Conservation (phyloP, 2,329 filamentous ascomycete genomes). For the Penicillium concentricum region DNA sequence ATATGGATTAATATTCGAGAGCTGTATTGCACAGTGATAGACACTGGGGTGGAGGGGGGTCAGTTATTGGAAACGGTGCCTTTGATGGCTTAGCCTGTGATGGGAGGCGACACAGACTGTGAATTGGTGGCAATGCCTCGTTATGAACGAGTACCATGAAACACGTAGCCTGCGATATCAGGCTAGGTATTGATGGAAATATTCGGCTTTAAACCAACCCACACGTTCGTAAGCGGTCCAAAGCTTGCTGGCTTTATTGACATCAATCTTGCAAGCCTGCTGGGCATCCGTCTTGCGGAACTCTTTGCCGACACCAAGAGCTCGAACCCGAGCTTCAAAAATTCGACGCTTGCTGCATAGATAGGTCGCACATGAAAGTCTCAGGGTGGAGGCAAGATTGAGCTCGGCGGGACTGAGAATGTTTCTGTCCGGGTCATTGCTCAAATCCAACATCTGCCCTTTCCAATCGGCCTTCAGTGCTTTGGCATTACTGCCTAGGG, state of each 20-base stretch:
- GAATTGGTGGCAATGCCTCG: not conserved
- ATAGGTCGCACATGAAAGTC: conserved; percentile 83
- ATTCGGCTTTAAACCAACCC: conserved; percentile 69
- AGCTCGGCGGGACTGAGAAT: conserved; percentile 78
- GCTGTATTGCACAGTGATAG: conserved; percentile 1
- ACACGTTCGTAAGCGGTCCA: conserved; percentile 87
- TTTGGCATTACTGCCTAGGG: conserved; percentile 66
- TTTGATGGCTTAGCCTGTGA: not conserved
- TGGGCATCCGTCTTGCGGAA: conserved; percentile 96
- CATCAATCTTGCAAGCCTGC: conserved; percentile 95
- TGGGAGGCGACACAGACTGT: not conserved
- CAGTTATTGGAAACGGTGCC: conserved; percentile 5
- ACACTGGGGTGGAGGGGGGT: not conserved
- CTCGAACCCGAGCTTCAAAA: conserved; percentile 72
- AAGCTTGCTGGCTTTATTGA: conserved; percentile 93
- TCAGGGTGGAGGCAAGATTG: conserved; percentile 71
- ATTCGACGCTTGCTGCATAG: conserved; percentile 91
- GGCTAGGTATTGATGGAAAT: conserved; percentile 47
- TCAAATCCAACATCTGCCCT: conserved; percentile 73
- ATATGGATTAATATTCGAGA: conserved; percentile 10
- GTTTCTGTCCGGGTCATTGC: conserved; percentile 65
- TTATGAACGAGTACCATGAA: not conserved
- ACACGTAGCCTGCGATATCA: conserved; percentile 14
- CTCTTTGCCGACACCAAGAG: conserved; percentile 68
- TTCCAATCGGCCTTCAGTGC: conserved; percentile 85